A percentile compares a stretch with the other conserved stretches of the same genome.
phyloP scores from a whole-genome alignment of 148 eudicot species.

The Vaccinium myrtillus region DNA sequence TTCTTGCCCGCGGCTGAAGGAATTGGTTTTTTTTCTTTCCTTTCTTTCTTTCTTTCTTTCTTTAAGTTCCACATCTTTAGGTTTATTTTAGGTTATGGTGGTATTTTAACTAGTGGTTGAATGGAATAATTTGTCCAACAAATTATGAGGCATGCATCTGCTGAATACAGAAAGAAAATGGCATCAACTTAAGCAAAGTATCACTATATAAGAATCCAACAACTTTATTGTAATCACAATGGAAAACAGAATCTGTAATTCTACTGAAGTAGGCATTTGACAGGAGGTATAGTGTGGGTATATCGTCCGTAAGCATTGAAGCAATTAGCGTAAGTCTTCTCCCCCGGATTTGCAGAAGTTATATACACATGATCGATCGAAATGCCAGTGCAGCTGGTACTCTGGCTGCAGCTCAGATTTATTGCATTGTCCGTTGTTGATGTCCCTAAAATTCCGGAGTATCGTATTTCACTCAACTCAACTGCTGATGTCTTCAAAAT shows the following conservation, averaged over 20 bases:
- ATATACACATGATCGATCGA: background rate
- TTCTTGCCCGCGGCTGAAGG: no score
- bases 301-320: background rate
- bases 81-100: background rate
- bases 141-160: background rate
- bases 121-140: background rate
- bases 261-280: background rate
- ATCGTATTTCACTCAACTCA: background rate
- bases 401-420: slow-evolving; percentile 10
- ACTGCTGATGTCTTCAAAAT: slow-evolving; percentile 8
- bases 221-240: background rate
- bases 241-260: background rate
- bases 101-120: background rate
- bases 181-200: background rate
- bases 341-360: background rate
- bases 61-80: background rate
- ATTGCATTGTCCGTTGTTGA: background rate
- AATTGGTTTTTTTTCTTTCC: background rate
- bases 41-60: background rate
- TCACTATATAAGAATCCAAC: background rate
- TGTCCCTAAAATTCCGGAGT: slow-evolving; percentile 2
- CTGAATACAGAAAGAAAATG: background rate
- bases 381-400: background rate
- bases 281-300: background rate
- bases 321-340: background rate